phyloP scores from a whole-genome alignment of 768 basidiomycete genomes.

The Lentinula lateritia region DNA sequence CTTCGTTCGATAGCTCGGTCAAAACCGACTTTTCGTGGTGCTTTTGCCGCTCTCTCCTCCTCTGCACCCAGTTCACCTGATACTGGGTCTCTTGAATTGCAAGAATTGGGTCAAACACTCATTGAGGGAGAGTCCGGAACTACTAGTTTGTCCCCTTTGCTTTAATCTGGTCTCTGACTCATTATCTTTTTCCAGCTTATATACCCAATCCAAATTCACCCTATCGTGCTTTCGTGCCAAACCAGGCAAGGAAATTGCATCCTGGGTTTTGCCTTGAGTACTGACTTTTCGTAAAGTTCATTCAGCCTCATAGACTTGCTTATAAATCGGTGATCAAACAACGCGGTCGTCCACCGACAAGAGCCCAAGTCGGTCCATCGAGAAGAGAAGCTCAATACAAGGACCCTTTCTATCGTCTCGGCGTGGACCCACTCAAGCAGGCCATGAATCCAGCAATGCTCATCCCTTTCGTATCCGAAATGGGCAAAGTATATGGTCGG shows the following conservation, averaged over 20 bases:
- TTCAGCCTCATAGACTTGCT: slow-evolving; percentile 40
- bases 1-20: neutral
- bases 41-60: neutral
- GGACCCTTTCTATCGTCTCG: slow-evolving; percentile 70
- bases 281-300: slow-evolving; percentile 29
- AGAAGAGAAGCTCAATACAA: slow-evolving; percentile 43
- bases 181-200: slow-evolving; percentile 6
- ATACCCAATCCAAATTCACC: slow-evolving; percentile 1
- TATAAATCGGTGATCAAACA: slow-evolving; percentile 26
- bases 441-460: slow-evolving; percentile 57
- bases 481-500: slow-evolving; percentile 79
- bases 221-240: slow-evolving; percentile 16
- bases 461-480: slow-evolving; percentile 54
- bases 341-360: slow-evolving; percentile 8
- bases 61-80: neutral
- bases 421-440: slow-evolving; percentile 70
- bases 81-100: neutral
- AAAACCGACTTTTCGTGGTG: neutral
- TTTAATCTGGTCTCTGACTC: neutral
- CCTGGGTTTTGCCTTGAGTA: neutral
- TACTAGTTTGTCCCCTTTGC: neutral
- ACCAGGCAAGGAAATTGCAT: slow-evolving; percentile 13
- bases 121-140: neutral
- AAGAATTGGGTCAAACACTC: neutral
- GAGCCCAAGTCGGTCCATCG: slow-evolving; percentile 43